Percentiles rank a stretch among this genome's conserved stretches.
These are phyloP conservation scores for Dalbergia cochinchinensis DNA, from an alignment of 306 rosid species.

Conservation along the genomic window DNA sequence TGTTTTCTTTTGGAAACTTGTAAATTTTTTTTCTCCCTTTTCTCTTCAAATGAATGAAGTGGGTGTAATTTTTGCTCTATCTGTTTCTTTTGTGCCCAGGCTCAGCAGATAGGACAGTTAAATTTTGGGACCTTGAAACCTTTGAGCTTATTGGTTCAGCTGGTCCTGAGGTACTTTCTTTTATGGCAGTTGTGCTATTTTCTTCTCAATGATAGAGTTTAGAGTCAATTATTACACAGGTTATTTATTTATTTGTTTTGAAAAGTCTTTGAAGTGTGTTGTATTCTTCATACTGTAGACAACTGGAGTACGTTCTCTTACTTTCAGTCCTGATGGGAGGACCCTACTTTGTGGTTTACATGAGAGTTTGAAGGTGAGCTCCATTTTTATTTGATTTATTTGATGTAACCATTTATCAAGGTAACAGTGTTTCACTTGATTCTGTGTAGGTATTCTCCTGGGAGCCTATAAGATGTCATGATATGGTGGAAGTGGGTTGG, in stretches of 20 bases:
- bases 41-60: conserved; percentile 6
- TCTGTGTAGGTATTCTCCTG: conserved; percentile 83
- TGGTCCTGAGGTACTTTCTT: conserved; percentile 89
- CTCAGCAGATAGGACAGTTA: conserved; percentile 95
- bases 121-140: conserved; percentile 99
- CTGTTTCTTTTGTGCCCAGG: conserved; percentile 57
- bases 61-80: neutral
- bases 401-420: conserved; percentile 34
- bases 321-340: conserved; percentile 97
- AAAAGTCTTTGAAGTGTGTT: conserved; percentile 5
- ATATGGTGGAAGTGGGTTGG: conserved; percentile 96
- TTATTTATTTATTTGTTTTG: neutral
- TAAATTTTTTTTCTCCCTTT: neutral
- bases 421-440: conserved; percentile 37
- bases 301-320: conserved; percentile 90
- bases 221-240: conserved; percentile 8
- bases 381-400: conserved; percentile 34
- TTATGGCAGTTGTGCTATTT: conserved; percentile 38
- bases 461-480: conserved; percentile 97
- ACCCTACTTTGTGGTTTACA: conserved; percentile 95
- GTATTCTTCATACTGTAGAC: conserved; percentile 63
- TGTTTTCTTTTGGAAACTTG: conserved; percentile 30
- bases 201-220: conserved; percentile 27
- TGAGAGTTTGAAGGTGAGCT: conserved; percentile 92
- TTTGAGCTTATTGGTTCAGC: conserved; percentile 99